Percentiles rank a stretch among this genome's conserved stretches.
These are phyloP conservation scores for Botryococcus braunii DNA, from an alignment of 163 green algal species.

Conservation along the genomic window DNA sequence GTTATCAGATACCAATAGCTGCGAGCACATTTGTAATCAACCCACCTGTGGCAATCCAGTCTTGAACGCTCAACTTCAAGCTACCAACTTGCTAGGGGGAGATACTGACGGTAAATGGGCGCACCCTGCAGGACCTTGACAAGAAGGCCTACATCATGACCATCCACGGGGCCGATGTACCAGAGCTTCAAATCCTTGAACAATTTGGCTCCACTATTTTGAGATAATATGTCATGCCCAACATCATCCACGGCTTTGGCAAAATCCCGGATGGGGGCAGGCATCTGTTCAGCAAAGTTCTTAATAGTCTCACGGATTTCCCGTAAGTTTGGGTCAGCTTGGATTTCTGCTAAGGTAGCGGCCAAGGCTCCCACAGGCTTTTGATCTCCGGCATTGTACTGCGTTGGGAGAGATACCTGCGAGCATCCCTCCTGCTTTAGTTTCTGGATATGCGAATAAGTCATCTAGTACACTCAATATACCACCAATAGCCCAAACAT, in stretches of 20 bases:
- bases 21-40: too few relatives aligned
- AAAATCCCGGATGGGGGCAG: slow-evolving; percentile 63
- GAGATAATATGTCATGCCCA: too few relatives aligned
- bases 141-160: slow-evolving; percentile 88
- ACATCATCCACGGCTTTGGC: too few relatives aligned
- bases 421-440: too few relatives aligned
- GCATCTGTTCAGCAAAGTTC: slow-evolving; percentile 91
- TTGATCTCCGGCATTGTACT: slow-evolving; percentile 94
- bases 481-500: too few relatives aligned
- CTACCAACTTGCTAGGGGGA: too few relatives aligned
- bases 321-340: slow-evolving; percentile 84
- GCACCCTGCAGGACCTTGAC: slow-evolving; percentile 63
- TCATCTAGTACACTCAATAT: too few relatives aligned
- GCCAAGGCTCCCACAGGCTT: slow-evolving; percentile 89
- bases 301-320: slow-evolving; percentile 97
- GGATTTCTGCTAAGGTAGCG: slow-evolving; percentile 74
- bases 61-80: too few relatives aligned
- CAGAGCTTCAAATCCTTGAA: slow-evolving; percentile 99
- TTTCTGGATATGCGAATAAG: too few relatives aligned
- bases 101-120: too few relatives aligned
- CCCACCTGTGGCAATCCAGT: too few relatives aligned
- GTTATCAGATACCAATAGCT: too few relatives aligned
- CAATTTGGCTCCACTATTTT: slow-evolving; percentile 80
- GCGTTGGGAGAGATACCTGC: slow-evolving; percentile 91
- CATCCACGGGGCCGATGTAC: slow-evolving; percentile 97